Evolutionary conservation across 192 early-diverging fungal species (phyloP).

Genomic region (Podila epicladia): DNA sequence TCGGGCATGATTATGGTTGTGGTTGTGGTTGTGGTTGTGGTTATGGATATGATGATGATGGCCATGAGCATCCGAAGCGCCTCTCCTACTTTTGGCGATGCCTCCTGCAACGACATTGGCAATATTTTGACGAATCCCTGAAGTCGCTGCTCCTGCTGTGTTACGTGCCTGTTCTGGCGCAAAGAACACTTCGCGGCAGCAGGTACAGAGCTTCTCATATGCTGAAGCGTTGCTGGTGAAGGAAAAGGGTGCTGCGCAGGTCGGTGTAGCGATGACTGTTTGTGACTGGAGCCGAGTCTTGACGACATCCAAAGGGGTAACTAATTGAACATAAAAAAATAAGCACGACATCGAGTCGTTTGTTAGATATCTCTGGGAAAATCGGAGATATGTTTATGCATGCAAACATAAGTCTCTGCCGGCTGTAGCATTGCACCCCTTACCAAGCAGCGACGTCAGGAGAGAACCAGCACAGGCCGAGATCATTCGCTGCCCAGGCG

Average conservation of each 20-base stretch:
- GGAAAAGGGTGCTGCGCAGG: constrained; percentile 38
- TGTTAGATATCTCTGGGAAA: constrained; percentile 48
- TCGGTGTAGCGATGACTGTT: constrained; percentile 40
- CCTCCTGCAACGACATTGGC: constrained; percentile 30
- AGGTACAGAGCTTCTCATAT: constrained; percentile 51
- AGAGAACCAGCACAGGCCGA: constrained; percentile 88
- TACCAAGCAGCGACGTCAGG: constrained; percentile 83
- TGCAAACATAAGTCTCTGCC: not conserved
- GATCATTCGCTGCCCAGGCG: constrained; percentile 71
- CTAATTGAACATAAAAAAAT: constrained; percentile 45
- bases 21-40: constrained; percentile 7
- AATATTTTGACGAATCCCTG: constrained; percentile 40
- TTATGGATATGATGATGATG: not conserved
- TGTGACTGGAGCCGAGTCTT: constrained; percentile 86
- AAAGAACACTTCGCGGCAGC: constrained; percentile 56
- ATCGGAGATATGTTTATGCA: constrained; percentile 5
- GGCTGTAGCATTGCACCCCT: not conserved
- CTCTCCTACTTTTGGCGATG: not conserved
- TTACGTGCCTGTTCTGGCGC: constrained; percentile 11
- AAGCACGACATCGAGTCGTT: constrained; percentile 37
- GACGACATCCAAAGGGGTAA: constrained; percentile 90
- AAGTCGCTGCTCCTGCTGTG: not conserved
- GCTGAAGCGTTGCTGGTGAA: constrained; percentile 43
- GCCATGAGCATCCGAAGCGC: not conserved
- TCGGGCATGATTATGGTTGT: constrained; percentile 25